Evolutionary conservation across 768 basidiomycete species (phyloP), one percentile per base, ranked within the genome.

Genomic region (Mycena albidolilacea): DNA sequence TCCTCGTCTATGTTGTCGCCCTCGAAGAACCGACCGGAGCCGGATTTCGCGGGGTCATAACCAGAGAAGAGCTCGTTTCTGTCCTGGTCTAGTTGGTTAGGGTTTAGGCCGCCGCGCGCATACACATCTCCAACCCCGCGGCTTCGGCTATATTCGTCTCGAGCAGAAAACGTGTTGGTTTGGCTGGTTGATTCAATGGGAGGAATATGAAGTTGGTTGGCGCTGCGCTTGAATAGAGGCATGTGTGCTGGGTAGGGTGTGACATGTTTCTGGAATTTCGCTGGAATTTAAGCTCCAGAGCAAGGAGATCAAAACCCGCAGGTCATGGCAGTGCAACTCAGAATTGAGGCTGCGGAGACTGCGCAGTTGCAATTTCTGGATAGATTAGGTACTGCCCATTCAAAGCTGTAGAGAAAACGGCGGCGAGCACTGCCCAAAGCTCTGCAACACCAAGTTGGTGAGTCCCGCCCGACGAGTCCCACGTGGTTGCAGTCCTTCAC

Each of bases 61-160:
- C 90, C 90, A 48, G 88, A 76, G 75, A 91, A 91, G 7, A 91
- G 81, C 74, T 88, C 89, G 48, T 78, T 82, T 57, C 90, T 86
- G 78, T 89, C 87, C 23, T 77, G 79, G 70, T 89, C 85, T 50
- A 87, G 76, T 70, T 89, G 80, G 50, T 78, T 80, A 19, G 50
- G 21, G 7, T 46, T 69, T 30, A 39, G 23, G 54, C 80, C 79
- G 85, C 85, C 48, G 44, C 85, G 85, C 50, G 85, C 79, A 79
- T 88, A 88, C 48, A 80, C 76, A 73, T 88, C 87, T 67, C 84
- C 84, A 46, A 86, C 81, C 30, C 81, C 77, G 39, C 79, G 76
- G 67, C 78, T 80, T 50, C 84, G 78, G 23, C 76, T 77, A 75
- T 84, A 85, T 58, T 78, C 76, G 58, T 82, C 81, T 77, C 81